Evolutionary conservation across 176 grass and related monocot genomes (phyloP), one percentile per base, ranked within the genome.

Genomic region (Oryza punctata): DNA sequence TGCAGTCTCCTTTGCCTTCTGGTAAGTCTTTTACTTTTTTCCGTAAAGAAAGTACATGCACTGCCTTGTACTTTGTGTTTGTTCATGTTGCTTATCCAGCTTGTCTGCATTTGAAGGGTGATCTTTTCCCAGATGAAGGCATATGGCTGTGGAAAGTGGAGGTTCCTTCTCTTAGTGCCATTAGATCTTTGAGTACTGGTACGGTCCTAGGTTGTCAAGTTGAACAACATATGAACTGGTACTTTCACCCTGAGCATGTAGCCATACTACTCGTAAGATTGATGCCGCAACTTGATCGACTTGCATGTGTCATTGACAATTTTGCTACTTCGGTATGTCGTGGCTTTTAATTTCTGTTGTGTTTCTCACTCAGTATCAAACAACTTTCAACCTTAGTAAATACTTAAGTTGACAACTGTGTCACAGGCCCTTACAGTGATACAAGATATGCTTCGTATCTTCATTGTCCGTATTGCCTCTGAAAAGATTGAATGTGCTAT

Each of bases 371-470:
- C 26, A 27, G n/a, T 80, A 70, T n/a, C 10, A 68, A 85, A 72
- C 16, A 12, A 29, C 27, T 37, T 70, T 30, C 72, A 16, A 73
- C 65, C 82, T n/a, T n/a, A n/a, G 23, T 14, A 83, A 41, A 41
- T 86, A 70, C 45, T 89, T 72, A 5, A 6, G 33, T 35, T 35
- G 33, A 35, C 33, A 35, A 81, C 77, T 83, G 50, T 44, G 50
- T 44, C 28, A 47, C 72, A 98, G 96, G 85, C 73, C 35, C 89
- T 98, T 83, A 82, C 90, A 87, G 96, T 93, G 72, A 88, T 98
- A 81, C 96, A 95, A 91, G 92, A 98, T 69, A 95, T 98, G 96
- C 96, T 98, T 85, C 87, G 93, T 24, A 86, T 98, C 86, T 89
- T 98, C 65, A 88, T 98, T 85, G 83, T 90, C 72, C 93, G 93